Percentiles rank a stretch among this genome's conserved stretches.
Evolutionary conservation across 495 filamentous ascomycete species (phyloP).

Genomic region (Xylaria flabelliformis): DNA sequence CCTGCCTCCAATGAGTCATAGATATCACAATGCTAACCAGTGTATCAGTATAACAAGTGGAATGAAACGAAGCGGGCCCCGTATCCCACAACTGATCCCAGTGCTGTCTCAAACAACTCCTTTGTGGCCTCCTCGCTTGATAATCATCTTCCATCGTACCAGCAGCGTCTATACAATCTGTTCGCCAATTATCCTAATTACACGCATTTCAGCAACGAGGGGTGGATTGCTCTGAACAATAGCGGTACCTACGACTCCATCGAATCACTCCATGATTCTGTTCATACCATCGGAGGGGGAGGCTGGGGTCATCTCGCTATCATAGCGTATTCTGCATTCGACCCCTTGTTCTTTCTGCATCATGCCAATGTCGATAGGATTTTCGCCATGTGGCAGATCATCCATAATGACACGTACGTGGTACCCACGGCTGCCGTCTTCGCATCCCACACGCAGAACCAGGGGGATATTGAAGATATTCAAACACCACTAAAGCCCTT

Average conservation of each 20-base stretch:
- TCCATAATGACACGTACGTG: constrained; percentile 66
- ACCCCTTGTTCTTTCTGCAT: constrained; percentile 78
- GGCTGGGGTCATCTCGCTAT: constrained; percentile 67
- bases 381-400: constrained; percentile 74
- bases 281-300: constrained; percentile 65
- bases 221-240: constrained; percentile 45
- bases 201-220: constrained; percentile 63
- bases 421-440: constrained; percentile 51
- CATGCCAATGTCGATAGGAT: constrained; percentile 69
- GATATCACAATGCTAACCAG: constrained; percentile 30
- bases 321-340: constrained; percentile 71
- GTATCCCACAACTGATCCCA: constrained; percentile 42
- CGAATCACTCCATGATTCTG: constrained; percentile 68
- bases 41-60: constrained; percentile 53
- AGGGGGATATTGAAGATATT: constrained; percentile 48
- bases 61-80: constrained; percentile 58
- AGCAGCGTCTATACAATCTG: constrained; percentile 64
- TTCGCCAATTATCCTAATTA: constrained; percentile 65
- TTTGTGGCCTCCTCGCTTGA: constrained; percentile 57
- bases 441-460: constrained; percentile 58
- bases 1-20: not conserved
- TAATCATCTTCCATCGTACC: constrained; percentile 48
- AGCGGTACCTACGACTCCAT: constrained; percentile 58
- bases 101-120: constrained; percentile 59
- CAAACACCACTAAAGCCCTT: constrained; percentile 56